phyloP scores from a whole-genome alignment of 768 basidiomycete species.

The Leccinellum albellum region DNA sequence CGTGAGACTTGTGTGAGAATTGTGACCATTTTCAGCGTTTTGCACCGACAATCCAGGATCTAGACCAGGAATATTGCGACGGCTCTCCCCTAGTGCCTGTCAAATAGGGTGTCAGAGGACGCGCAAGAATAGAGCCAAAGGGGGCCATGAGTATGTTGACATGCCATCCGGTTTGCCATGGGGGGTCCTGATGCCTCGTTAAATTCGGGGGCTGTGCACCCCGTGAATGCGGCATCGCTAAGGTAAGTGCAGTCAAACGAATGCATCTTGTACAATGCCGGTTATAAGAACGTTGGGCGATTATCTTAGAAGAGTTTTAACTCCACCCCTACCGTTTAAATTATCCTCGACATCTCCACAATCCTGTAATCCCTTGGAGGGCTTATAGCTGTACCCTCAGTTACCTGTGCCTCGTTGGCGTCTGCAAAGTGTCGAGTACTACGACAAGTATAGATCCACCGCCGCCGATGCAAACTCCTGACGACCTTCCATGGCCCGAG shows the following conservation, averaged over 20 bases:
- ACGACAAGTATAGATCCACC: slow-evolving; percentile 3
- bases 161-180: slow-evolving; percentile 29
- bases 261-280: slow-evolving; percentile 29
- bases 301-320: slow-evolving; percentile 36
- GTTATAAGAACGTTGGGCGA: slow-evolving; percentile 34
- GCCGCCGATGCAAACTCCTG: slow-evolving; percentile 41
- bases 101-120: slow-evolving; percentile 32
- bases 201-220: slow-evolving; percentile 29
- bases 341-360: slow-evolving; percentile 21
- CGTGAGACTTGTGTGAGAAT: slow-evolving; percentile 24
- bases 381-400: slow-evolving; percentile 13
- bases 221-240: slow-evolving; percentile 37
- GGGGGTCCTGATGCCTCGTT: slow-evolving; percentile 29
- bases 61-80: slow-evolving; percentile 19
- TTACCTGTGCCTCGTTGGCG: slow-evolving; percentile 5
- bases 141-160: slow-evolving; percentile 33
- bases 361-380: slow-evolving; percentile 9
- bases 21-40: slow-evolving; percentile 16
- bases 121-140: slow-evolving; percentile 11
- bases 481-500: slow-evolving; percentile 86
- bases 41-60: slow-evolving; percentile 32
- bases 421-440: slow-evolving; percentile 3
- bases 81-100: slow-evolving; percentile 27
- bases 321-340: slow-evolving; percentile 32
- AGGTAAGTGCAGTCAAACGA: slow-evolving; percentile 23